These are phyloP conservation scores for Isabelozyma rhagii DNA, from an alignment of 805 yeast genomes.

Conservation along the genomic window DNA sequence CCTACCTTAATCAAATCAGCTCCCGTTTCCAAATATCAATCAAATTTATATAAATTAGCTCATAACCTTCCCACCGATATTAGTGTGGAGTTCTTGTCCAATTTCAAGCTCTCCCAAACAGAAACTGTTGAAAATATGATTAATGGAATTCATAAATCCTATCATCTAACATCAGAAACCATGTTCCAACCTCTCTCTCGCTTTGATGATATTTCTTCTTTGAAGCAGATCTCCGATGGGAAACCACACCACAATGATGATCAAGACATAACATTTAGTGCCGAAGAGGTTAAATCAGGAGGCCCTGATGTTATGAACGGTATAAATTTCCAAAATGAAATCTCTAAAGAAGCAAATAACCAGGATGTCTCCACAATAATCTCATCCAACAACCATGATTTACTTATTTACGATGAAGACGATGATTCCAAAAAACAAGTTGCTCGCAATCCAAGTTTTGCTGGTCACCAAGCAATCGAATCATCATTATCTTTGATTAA, in stretches of 20 bases:
- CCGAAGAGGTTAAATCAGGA: background rate
- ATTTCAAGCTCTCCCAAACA: constrained; percentile 15
- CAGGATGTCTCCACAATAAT: background rate
- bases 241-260: constrained; percentile 1
- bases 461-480: background rate
- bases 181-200: constrained; percentile 35
- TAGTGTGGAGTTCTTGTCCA: constrained; percentile 8
- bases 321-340: constrained; percentile 23
- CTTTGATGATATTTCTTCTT: constrained; percentile 12
- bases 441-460: background rate
- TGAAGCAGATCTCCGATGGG: constrained; percentile 26
- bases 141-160: constrained; percentile 35
- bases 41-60: constrained; percentile 25
- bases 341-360: background rate
- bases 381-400: constrained; percentile 6
- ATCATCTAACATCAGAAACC: constrained; percentile 24
- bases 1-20: constrained; percentile 83
- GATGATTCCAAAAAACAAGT: background rate
- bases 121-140: constrained; percentile 23
- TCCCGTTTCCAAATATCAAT: constrained; percentile 64
- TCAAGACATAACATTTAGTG: constrained; percentile 1
- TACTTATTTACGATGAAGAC: constrained; percentile 7
- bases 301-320: constrained; percentile 35
- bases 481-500: constrained; percentile 12
- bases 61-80: constrained; percentile 13